Base-by-base conservation (phyloP, 306 rosid genomes). In the Myrica gale region DNA sequence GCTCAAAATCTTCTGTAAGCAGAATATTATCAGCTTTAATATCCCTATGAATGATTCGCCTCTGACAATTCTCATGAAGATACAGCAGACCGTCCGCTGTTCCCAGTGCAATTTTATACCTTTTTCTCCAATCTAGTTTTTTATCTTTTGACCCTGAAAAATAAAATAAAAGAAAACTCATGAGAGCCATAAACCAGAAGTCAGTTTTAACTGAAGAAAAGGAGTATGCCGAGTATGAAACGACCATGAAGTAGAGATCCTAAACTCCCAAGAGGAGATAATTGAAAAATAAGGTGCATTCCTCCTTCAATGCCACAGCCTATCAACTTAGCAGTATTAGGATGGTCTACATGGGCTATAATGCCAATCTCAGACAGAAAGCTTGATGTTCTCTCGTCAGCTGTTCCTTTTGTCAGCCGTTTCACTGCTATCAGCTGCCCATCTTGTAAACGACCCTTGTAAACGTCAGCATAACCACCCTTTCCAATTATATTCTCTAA, bases 21-120 rank as follows among this genome's bases (percentile, higher is more conserved):
- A 93, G 83, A 89, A 93, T 82, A 60, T 93, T 93, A 16, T 89
- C 96, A 51, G 90, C 79, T 82, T 91, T 91, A 48, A 93, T 88
- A 71, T 93, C 98, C 77, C 98, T 86, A 76, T 93, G 98, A 55
- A 93, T 87, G 69, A 93, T 89, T 74, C 92, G 81, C 77, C 87
- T 88, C 48, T 79, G 85, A 78, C 97, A 91, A 79, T 66, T 67
- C 71, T 91, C 93, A 78, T 93, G 98, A 61, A 93, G 97, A 79
- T 93, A 93, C 9, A 83, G 75, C 39, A 93, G 86, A 61, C 98
- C 98, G 61, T 88, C 84, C 2, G 97, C 96, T 39, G 83, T 78
- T 56, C 98, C 97, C 23, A 88, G 23, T 32, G 85, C 80, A 42
- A 93, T 91, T 72, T 79, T 93, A 53, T 88, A 88, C 83, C 97